These are phyloP conservation scores for Aegle marmelos DNA, from an alignment of 345 rosid species.

Conservation along the genomic window DNA sequence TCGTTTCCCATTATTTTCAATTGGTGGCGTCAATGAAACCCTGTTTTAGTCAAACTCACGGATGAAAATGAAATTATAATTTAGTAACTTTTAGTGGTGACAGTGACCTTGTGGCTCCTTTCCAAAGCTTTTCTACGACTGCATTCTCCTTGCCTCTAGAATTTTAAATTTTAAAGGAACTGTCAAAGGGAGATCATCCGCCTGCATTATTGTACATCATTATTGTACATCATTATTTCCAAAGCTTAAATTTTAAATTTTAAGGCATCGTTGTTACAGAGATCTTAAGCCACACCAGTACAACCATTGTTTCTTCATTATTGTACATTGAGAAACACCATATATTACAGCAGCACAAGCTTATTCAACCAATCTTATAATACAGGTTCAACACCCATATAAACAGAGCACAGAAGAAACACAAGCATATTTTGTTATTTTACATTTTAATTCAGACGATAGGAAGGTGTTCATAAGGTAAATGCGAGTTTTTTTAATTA, in stretches of 20 bases:
- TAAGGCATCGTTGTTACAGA: background rate
- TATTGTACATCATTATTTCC: no score
- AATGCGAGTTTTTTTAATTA: background rate
- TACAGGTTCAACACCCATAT: background rate
- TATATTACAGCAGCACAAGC: background rate
- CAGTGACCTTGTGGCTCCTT: background rate
- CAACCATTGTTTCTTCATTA: constrained; percentile 10
- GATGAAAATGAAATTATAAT: background rate
- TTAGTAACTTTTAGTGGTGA: background rate
- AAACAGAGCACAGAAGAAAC: background rate
- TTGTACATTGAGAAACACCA: background rate
- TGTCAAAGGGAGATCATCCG: background rate
- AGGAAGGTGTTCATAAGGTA: background rate
- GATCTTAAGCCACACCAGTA: constrained; percentile 7
- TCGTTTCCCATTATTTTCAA: background rate
- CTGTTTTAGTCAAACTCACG: background rate
- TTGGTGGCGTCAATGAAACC: background rate
- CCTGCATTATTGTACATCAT: no score
- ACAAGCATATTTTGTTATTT: constrained; percentile 13
- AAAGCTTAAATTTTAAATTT: no score
- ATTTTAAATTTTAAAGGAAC: background rate
- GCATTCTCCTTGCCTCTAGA: background rate
- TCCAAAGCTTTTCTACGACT: background rate
- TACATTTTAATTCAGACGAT: constrained; percentile 11
- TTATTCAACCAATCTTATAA: background rate